Evolutionary conservation across 306 rosid genomes (phyloP), one percentile per base, ranked within the genome.

Genomic region (Sicyos baderoa): DNA sequence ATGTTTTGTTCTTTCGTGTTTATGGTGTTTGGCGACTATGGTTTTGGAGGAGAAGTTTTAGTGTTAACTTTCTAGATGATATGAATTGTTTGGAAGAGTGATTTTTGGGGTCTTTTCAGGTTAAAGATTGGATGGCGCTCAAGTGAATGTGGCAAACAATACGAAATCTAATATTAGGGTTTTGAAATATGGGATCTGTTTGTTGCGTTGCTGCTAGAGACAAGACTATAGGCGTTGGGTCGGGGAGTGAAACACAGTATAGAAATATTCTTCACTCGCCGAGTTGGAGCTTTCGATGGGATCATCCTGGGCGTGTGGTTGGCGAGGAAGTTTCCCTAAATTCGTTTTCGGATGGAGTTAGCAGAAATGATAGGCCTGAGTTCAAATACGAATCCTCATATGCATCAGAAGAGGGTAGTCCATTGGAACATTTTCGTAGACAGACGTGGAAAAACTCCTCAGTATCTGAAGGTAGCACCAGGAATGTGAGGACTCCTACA

Each of bases 261-360:
- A 72, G 85, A 57, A 85, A 85, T 75, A 65, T 85, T 53, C 75
- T 83, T 53, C 42, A 78, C 62, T 85, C 89, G 2, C 89, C 89
- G 5, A 75, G 80, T 11, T 85, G 89, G 89, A 85, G 89, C 78
- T 85, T 85, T 63, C 83, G 89, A 13, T 85, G 89, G 86, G 89
- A 85, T 80, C 74, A 85, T 48, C 72, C 86, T 55, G 89, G 82
- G 29, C 82, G 89, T 44, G 89, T 82, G 14, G 85, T 86, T 11
- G 89, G 82, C 13, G 89, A 85, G 68, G 86, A 80, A 29, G 79
- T 82, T 54, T 73, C 89, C n/a, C 45, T 76, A 7, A 76, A 83
- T 69, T 80, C 81, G 78, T 57, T 76, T 53, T 80, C 89, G 11
- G 85, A 82, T 73, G 83, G 83, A 19, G 37, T 82, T 14, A 71